Evolutionary conservation across 331 rosid genomes (phyloP).

Genomic region (Erythrophleum ivorense): DNA sequence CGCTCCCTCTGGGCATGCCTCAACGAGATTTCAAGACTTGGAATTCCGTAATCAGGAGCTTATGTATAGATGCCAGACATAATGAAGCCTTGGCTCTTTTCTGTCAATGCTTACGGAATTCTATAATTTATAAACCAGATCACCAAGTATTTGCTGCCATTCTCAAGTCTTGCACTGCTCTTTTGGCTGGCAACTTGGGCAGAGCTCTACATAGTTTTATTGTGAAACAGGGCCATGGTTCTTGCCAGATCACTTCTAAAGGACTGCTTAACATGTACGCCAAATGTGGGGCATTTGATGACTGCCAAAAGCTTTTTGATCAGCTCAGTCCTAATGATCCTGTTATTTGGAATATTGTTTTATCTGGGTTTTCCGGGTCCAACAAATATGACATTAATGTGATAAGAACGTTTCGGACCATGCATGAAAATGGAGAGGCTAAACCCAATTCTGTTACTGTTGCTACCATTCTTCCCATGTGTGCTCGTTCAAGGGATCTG

Average conservation of each 20-base stretch:
- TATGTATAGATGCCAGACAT: conserved; percentile 53
- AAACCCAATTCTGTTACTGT: conserved; percentile 69
- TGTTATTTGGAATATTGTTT: conserved; percentile 80
- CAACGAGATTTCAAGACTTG: conserved; percentile 50
- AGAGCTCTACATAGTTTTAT: conserved; percentile 64
- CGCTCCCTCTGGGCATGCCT: conserved; percentile 47
- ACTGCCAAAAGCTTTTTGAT: conserved; percentile 63
- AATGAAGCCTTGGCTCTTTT: conserved; percentile 61
- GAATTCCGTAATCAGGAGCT: conserved; percentile 51
- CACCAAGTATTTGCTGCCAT: conserved; percentile 54
- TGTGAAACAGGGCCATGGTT: conserved; percentile 68
- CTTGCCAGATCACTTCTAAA: conserved; percentile 68
- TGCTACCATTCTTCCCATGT: conserved; percentile 75
- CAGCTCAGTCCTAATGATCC: conserved; percentile 59
- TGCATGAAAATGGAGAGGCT: conserved; percentile 59
- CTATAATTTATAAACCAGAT: conserved; percentile 55
- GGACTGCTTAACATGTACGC: conserved; percentile 88
- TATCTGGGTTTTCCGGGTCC: conserved; percentile 70
- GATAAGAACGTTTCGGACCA: conserved; percentile 56
- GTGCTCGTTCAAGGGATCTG: conserved; percentile 59
- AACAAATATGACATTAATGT: conserved; percentile 52
- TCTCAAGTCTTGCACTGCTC: conserved; percentile 73
- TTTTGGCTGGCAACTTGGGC: conserved; percentile 61
- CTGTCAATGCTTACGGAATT: conserved; percentile 44
- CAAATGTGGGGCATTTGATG: conserved; percentile 66